Percentiles rank a stretch among this genome's conserved stretches.
Evolutionary conservation across 2,329 filamentous ascomycete species (phyloP).

Genomic region (Cladosporium phlei): DNA sequence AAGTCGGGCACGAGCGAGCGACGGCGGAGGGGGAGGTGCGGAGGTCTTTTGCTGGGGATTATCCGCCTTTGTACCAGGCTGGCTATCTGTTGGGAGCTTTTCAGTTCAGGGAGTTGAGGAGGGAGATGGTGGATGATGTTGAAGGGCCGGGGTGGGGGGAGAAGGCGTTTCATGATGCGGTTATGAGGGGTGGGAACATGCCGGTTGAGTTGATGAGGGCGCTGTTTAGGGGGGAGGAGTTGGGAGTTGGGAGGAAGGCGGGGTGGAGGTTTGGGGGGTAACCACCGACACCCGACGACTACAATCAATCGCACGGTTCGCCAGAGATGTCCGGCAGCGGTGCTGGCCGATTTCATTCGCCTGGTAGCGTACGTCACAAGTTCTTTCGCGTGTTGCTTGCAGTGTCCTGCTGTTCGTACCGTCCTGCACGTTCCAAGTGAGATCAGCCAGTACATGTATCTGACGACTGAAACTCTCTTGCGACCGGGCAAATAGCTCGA

Average conservation of each 20-base stretch:
- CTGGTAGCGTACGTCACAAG: no score
- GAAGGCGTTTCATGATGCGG: conserved; percentile 53
- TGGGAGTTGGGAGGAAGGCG: conserved; percentile 22
- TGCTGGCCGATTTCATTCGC: no score
- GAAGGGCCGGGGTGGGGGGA: conserved; percentile 35
- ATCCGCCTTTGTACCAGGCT: conserved; percentile 55
- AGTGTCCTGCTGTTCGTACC: no score
- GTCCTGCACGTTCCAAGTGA: no score
- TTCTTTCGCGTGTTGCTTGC: no score
- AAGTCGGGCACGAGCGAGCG: conserved; percentile 55
- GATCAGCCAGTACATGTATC: no score
- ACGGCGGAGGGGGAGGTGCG: conserved; percentile 59
- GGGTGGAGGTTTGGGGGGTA: neutral
- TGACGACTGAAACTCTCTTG: no score
- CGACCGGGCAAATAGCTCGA: no score
- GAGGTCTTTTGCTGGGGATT: conserved; percentile 52
- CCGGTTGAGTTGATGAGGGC: conserved; percentile 53
- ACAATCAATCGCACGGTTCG: no score
- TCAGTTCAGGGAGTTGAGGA: conserved; percentile 49
- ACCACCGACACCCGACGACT: no score
- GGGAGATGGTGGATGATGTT: conserved; percentile 43
- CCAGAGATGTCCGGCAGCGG: no score
- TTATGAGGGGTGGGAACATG: conserved; percentile 51
- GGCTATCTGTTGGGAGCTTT: conserved; percentile 58
- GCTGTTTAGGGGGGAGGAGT: conserved; percentile 39